Conservation (phyloP, 192 early-diverging fungal species). For the Podila epicladia region DNA sequence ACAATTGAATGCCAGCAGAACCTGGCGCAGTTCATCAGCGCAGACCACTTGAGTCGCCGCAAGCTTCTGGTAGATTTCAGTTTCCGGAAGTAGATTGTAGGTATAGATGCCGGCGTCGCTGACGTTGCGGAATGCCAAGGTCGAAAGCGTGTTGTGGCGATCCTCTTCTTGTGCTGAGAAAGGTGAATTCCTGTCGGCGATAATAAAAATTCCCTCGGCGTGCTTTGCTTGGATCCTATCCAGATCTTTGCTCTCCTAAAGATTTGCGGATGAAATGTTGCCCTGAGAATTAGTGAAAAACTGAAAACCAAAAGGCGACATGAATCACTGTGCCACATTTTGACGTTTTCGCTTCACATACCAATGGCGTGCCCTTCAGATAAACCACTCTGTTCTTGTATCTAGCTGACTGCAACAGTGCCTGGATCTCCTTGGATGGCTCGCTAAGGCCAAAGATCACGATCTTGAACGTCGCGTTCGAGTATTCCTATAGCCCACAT, state of each 20-base stretch:
- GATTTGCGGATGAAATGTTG: too few species aligned
- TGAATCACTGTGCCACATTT: neutral
- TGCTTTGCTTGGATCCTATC: conserved; percentile 44
- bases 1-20: conserved; percentile 66
- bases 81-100: conserved; percentile 69
- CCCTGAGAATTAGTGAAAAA: neutral
- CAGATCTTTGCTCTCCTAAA: conserved; percentile 48
- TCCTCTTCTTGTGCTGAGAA: conserved; percentile 45
- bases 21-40: conserved; percentile 60
- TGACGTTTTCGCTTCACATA: conserved; percentile 1
- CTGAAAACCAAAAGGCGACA: neutral
- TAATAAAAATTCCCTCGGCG: conserved; percentile 50
- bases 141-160: conserved; percentile 46
- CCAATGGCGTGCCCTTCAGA: conserved; percentile 44
- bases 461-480: conserved; percentile 41
- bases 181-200: conserved; percentile 36
- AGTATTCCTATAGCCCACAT: conserved; percentile 26
- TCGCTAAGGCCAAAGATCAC: conserved; percentile 46
- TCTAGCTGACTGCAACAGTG: conserved; percentile 39
- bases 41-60: conserved; percentile 61
- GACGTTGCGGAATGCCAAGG: conserved; percentile 43
- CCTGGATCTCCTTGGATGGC: conserved; percentile 43
- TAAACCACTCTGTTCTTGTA: conserved; percentile 51
- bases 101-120: conserved; percentile 67
- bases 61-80: conserved; percentile 68